A percentile compares a stretch with the other conserved stretches of the same genome.
Evolutionary conservation across 208 protist genomes (phyloP).

Genomic region (Wallacemonas rigidus): DNA sequence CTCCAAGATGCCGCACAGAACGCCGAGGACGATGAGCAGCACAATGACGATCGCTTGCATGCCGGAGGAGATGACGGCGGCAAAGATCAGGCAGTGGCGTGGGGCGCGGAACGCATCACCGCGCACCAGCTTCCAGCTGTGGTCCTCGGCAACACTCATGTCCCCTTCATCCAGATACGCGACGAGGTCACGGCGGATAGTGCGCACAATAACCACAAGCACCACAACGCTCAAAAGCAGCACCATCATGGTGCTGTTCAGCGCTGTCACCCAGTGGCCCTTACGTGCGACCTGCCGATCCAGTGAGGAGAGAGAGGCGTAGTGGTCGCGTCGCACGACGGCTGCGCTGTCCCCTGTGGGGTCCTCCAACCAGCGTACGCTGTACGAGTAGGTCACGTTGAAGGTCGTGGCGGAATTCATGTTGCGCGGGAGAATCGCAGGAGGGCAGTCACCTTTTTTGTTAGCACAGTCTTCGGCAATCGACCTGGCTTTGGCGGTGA

Average conservation of each 20-base stretch:
- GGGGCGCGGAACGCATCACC: conserved; percentile 97
- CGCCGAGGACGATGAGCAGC: conserved; percentile 70
- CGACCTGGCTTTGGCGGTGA: conserved; percentile 31
- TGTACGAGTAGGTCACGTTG: conserved; percentile 51
- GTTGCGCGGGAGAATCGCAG: not conserved
- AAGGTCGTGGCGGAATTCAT: conserved; percentile 24
- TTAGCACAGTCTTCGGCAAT: not conserved
- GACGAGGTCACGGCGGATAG: conserved; percentile 93
- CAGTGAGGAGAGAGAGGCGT: conserved; percentile 64
- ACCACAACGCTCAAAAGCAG: conserved; percentile 94
- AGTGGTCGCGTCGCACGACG: conserved; percentile 93
- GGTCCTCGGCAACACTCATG: conserved; percentile 58
- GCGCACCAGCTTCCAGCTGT: conserved; percentile 96
- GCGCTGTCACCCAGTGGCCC: conserved; percentile 95
- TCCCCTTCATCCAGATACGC: conserved; percentile 52
- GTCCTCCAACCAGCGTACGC: conserved; percentile 43
- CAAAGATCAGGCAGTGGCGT: conserved; percentile 61
- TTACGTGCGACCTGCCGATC: conserved; percentile 14
- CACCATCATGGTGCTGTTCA: conserved; percentile 95
- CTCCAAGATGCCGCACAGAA: conserved; percentile 86
- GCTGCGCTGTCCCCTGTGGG: conserved; percentile 52
- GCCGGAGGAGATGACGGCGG: conserved; percentile 89
- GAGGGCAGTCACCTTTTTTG: not conserved
- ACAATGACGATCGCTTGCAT: conserved; percentile 86
- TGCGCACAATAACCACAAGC: conserved; percentile 95